Conservation (phyloP, 306 rosid species). For the Vigna reflexopilosa region DNA sequence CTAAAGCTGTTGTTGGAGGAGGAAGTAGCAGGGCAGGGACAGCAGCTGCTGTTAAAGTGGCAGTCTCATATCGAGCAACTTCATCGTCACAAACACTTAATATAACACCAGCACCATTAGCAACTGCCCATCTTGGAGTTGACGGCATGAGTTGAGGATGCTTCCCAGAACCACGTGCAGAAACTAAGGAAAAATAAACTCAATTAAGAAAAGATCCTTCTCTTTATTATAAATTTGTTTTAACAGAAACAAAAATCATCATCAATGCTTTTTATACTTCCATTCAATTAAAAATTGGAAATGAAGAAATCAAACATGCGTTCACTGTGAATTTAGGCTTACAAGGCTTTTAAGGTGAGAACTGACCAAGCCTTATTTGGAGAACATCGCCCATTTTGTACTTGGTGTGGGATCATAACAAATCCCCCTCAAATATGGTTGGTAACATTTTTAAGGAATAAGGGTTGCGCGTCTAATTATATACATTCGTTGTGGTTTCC, state of each 20-base stretch:
- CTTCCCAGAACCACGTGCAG: constrained; percentile 83
- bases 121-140: constrained; percentile 92
- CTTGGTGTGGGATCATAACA: neutral
- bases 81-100: constrained; percentile 90
- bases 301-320: neutral
- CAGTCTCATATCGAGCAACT: constrained; percentile 88
- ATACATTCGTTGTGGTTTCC: neutral
- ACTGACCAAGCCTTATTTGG: neutral
- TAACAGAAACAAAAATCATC: neutral
- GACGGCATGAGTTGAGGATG: constrained; percentile 89
- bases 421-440: neutral
- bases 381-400: neutral
- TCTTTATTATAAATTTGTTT: neutral
- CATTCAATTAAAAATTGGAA: neutral
- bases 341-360: neutral
- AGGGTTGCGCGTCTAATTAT: neutral
- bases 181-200: constrained; percentile 50
- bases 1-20: constrained; percentile 90
- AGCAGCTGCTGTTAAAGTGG: constrained; percentile 87
- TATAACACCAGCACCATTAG: constrained; percentile 93
- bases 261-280: neutral
- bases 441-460: neutral
- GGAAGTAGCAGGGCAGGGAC: constrained; percentile 93
- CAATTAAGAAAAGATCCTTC: neutral
- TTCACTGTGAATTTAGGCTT: neutral